Base-by-base conservation (phyloP, 2,329 filamentous ascomycete species). In the Exophiala alcalophila region DNA sequence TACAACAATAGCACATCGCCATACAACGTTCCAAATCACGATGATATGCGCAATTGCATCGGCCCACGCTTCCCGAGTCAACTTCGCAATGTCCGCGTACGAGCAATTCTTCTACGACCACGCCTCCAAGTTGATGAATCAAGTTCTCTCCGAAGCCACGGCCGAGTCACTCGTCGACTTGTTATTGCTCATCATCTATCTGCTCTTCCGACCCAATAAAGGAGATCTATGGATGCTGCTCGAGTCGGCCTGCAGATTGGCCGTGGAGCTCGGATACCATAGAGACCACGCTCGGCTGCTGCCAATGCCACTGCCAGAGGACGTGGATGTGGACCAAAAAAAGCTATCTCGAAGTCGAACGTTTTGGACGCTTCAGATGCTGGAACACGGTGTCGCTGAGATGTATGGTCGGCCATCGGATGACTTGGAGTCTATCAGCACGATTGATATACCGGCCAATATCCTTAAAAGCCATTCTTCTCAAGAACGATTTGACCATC, bases 401-500 rank as follows among this genome's bases (percentile, higher is more conserved):
- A 47, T 61, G 7, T 62, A 62, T 48, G 61, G 61, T 5, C 53
- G 61, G 25, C 56, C 59, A n/a, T 59, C 58, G 11, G 61, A 64
- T 44, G 49, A 62, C 10, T 58, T 58, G 11, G 61, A 62, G 44
- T 47, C 57, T 0, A 61, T 62, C 27, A 62, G 61, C 39, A 62
- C 59, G 2, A 58, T 56, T 3, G 53, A 60, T 16, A 60, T 63
- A 31, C 59, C 59, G 1, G 36, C 40, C 10, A 25, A 11, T 18
- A n/a, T 40, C 11, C 24, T 25, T 11, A 19, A 16, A 8, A 19
- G 31, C n/a, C n/a, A n/a, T n/a, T n/a, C n/a, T n/a, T n/a, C n/a
- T n/a, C n/a, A n/a, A n/a, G n/a, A n/a, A n/a, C n/a, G n/a, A n/a
- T n/a, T n/a, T n/a, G n/a, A n/a, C n/a, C n/a, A n/a, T n/a, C n/a